A percentile compares a stretch with the other conserved stretches of the same genome.
Evolutionary conservation across 352 stramenopile species (phyloP).

Genomic region (Thalassiosira livingstoniorum): DNA sequence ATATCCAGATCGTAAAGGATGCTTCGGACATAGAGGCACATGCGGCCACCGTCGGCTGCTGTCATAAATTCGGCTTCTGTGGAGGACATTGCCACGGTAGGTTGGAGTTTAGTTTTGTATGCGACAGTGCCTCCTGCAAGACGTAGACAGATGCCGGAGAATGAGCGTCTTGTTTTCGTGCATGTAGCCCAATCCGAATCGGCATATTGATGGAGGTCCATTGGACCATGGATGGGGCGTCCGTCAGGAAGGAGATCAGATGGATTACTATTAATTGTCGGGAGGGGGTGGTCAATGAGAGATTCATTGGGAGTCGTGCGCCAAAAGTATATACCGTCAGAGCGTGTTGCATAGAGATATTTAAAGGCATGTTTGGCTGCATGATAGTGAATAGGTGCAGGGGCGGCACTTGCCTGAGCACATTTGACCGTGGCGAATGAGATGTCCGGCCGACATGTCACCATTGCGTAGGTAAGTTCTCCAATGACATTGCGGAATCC

Average conservation of each 20-base stretch:
- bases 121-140: too few relatives aligned
- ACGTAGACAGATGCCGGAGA: neutral
- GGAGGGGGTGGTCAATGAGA: neutral
- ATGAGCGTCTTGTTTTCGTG: slow-evolving; percentile 1
- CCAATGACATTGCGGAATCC: too few relatives aligned
- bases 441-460: slow-evolving; percentile 23
- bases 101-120: too few relatives aligned
- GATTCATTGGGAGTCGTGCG: neutral
- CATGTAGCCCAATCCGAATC: slow-evolving; percentile 23
- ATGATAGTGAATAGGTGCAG: slow-evolving; percentile 20
- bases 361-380: slow-evolving; percentile 16
- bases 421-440: neutral
- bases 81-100: too few relatives aligned
- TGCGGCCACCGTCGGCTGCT: slow-evolving; percentile 6
- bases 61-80: too few relatives aligned
- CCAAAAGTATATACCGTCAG: slow-evolving; percentile 22
- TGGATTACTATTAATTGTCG: neutral
- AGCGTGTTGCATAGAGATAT: slow-evolving; percentile 11
- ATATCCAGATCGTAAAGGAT: too few relatives aligned
- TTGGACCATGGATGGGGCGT: neutral
- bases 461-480: too few relatives aligned
- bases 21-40: slow-evolving; percentile 15
- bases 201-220: neutral
- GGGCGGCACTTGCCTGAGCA: too few relatives aligned
- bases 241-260: neutral